These are phyloP conservation scores for Mimosa pudica DNA, from an alignment of 306 rosid genomes.

Conservation along the genomic window DNA sequence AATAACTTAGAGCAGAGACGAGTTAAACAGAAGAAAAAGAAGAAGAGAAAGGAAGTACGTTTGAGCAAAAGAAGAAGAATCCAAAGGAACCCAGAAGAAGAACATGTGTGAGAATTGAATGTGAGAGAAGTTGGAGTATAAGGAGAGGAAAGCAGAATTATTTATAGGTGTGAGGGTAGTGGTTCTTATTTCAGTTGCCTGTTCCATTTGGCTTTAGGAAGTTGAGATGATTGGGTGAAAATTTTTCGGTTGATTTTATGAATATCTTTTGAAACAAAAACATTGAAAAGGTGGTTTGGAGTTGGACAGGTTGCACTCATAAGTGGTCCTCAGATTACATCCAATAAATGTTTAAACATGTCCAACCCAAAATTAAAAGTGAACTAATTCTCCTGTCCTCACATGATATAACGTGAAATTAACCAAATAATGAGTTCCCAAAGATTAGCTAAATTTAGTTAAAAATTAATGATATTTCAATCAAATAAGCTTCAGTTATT, in stretches of 20 bases:
- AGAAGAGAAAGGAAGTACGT: conserved; percentile 28
- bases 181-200: not conserved
- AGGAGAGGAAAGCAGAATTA: no score
- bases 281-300: not conserved
- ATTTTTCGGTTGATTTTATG: not conserved
- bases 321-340: no score
- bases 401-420: no score
- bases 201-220: not conserved
- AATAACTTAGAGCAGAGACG: not conserved
- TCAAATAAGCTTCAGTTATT: no score
- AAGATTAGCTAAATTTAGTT: no score
- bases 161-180: not conserved
- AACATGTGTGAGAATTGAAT: no score
- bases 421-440: no score
- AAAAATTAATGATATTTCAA: no score
- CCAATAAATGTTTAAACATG: no score
- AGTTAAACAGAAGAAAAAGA: not conserved
- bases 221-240: not conserved
- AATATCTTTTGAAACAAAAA: not conserved
- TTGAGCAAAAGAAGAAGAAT: conserved; percentile 11
- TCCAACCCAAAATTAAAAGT: no score
- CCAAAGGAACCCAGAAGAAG: not conserved
- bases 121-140: not conserved
- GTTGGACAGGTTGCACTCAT: no score
- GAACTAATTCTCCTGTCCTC: no score